These are phyloP conservation scores for Cutaneotrichosporon dermatis DNA, from an alignment of 1,284 basidiomycete genomes.

Conservation along the genomic window DNA sequence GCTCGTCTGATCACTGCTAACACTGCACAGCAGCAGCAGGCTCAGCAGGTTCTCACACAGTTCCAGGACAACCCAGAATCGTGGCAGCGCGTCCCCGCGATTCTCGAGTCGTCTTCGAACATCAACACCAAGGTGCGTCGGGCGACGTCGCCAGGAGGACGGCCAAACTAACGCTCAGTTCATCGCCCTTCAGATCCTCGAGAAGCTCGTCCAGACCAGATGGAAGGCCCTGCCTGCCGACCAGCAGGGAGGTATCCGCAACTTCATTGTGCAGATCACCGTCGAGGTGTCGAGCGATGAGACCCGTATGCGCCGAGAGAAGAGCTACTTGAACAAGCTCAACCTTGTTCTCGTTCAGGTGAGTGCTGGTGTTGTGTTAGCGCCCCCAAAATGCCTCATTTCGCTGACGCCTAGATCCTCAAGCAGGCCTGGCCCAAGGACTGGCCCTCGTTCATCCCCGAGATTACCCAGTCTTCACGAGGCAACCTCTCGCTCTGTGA, in stretches of 20 bases:
- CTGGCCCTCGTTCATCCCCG: conserved; percentile 97
- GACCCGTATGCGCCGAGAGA: conserved; percentile 78
- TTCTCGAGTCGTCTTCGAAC: conserved; percentile 79
- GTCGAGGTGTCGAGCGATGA: conserved; percentile 91
- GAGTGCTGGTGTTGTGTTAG: conserved; percentile 26
- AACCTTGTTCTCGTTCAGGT: conserved; percentile 95
- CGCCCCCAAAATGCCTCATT: too few species aligned
- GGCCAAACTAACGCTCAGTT: conserved; percentile 56
- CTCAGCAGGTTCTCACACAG: conserved; percentile 85
- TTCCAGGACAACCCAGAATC: conserved; percentile 97
- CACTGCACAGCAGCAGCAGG: conserved; percentile 71
- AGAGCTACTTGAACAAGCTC: conserved; percentile 94
- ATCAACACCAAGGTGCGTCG: conserved; percentile 80
- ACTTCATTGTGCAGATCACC: conserved; percentile 91
- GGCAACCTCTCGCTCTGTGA: conserved; percentile 95
- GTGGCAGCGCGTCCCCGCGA: conserved; percentile 94
- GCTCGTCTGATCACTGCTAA: not conserved
- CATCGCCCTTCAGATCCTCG: conserved; percentile 89
- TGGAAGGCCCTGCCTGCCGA: conserved; percentile 96
- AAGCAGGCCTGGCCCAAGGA: conserved; percentile 99
- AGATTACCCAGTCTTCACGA: conserved; percentile 95
- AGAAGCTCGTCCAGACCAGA: conserved; percentile 86
- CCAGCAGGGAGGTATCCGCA: conserved; percentile 91
- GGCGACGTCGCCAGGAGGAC: too few species aligned
- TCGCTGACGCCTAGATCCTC: conserved; percentile 63